Conservation (phyloP, 2,329 filamentous ascomycete species). For the Ophiocordyceps sinensis region DNA sequence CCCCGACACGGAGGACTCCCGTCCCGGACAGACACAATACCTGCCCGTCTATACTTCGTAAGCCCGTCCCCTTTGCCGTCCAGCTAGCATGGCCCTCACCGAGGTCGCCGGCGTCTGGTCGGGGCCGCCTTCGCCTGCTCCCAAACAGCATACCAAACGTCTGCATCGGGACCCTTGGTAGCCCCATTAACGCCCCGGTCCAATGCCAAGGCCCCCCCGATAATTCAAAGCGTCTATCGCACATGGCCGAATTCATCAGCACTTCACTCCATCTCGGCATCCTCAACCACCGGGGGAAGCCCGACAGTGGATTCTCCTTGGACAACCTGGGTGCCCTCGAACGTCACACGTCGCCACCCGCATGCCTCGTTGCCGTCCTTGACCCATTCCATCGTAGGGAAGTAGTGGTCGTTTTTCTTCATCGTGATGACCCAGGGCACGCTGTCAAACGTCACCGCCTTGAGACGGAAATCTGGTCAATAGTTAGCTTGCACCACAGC, state of each 20-base stretch:
- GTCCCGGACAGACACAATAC: no score
- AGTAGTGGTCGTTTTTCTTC: slow-evolving; percentile 99
- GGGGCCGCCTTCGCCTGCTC: no score
- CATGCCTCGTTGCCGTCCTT: slow-evolving; percentile 44
- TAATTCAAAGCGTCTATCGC: not conserved
- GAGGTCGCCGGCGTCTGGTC: no score
- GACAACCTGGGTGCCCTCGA: slow-evolving; percentile 39
- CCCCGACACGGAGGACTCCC: no score
- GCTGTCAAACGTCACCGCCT: slow-evolving; percentile 96
- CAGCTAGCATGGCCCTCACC: no score
- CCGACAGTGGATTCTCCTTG: slow-evolving; percentile 40
- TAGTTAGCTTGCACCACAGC: not conserved
- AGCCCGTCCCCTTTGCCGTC: no score
- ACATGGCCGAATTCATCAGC: not conserved
- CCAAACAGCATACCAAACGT: no score
- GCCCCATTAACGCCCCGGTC: no score
- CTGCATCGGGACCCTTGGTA: no score
- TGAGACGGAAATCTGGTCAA: slow-evolving; percentile 68
- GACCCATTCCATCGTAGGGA: slow-evolving; percentile 56
- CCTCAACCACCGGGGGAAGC: slow-evolving; percentile 25
- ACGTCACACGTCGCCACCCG: slow-evolving; percentile 49
- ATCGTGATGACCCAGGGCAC: slow-evolving; percentile 99
- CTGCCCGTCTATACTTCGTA: no score
- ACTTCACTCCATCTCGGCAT: slow-evolving; percentile 26
- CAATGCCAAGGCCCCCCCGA: no score